Base-by-base conservation (phyloP, 352 stramenopile genomes). In the Pythium monospermum region DNA sequence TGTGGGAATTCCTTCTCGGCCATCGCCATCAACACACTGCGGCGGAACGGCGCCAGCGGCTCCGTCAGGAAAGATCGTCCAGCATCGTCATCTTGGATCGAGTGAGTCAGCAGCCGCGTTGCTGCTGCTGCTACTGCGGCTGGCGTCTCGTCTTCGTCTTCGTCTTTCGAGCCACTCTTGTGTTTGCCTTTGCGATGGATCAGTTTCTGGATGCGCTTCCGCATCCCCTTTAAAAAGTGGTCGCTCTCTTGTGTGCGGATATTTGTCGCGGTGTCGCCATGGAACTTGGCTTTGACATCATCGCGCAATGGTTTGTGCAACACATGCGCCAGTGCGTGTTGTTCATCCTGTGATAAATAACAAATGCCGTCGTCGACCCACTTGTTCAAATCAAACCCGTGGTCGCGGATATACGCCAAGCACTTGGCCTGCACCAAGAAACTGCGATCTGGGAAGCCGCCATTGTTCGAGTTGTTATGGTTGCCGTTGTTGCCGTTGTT, bases 361-460 rank as follows among this genome's bases (percentile, higher is more conserved):
- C 72, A 67, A 37, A 91, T 76, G 23, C 80, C 80, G 19, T 69
- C 51, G 62, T 91, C 80, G 31, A 91, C 75, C 80, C 80, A 91
- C 5, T 48, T 44, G 57, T 91, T 91, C 13, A 91, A 56, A 48
- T 91, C 80, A 49, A 91, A 91, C 21, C 80, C 80, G 39, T 91
- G 80, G 35, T 71, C 64, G 26, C 78, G 80, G 31, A 89, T 79
- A 53, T 85, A 91, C 54, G 85, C 73, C 7, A 91, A 49, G 51
- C 77, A 91, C 57, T 83, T 86, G 55, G 80, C 61, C 51, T 91
- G 80, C 19, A 83, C 30, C 28, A 85, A 59, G 38, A 91, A 91
- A 13, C 73, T 61, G 4, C 80, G 57, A 47, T 91, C 75, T 2
- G 73, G 69, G 23, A 59, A 40, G 8, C 32, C 56, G 15, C 15